Conservation (phyloP, 257 asterid genomes). For the Rhazya stricta region DNA sequence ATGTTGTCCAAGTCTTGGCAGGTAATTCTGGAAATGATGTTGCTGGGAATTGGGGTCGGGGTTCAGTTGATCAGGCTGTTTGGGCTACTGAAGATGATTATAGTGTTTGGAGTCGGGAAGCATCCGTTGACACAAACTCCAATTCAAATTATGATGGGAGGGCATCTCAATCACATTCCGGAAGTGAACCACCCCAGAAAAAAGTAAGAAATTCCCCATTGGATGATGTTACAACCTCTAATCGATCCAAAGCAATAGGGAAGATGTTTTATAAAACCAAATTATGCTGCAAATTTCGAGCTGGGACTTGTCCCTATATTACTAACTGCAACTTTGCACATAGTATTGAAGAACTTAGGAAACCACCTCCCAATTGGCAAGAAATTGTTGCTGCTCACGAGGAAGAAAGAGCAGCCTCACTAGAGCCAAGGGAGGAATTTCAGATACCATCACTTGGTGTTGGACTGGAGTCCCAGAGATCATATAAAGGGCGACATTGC, state of each 20-base stretch:
- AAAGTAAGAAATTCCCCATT: conserved; percentile 46
- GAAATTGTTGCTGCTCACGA: conserved; percentile 69
- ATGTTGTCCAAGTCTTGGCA: conserved; percentile 52
- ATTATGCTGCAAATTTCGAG: conserved; percentile 68
- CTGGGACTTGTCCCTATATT: conserved; percentile 68
- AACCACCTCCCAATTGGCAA: conserved; percentile 84
- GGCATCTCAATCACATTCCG: conserved; percentile 37
- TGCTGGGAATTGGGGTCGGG: conserved; percentile 48
- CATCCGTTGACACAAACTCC: conserved; percentile 36
- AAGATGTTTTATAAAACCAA: conserved; percentile 75
- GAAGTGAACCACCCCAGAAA: conserved; percentile 54
- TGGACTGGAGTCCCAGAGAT: conserved; percentile 62
- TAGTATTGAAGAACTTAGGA: conserved; percentile 54
- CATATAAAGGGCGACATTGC: conserved; percentile 70
- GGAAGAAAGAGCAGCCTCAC: conserved; percentile 39
- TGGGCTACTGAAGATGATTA: conserved; percentile 78
- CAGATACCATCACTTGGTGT: conserved; percentile 68
- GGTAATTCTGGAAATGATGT: conserved; percentile 30
- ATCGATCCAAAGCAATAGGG: conserved; percentile 60
- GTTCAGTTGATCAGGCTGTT: conserved; percentile 39
- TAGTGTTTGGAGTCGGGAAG: conserved; percentile 51
- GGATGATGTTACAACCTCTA: conserved; percentile 37
- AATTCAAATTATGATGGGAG: conserved; percentile 51
- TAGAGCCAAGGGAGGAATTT: conserved; percentile 60
- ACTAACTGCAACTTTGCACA: conserved; percentile 77